Conservation (phyloP, 2,329 filamentous ascomycete species). For the Akanthomyces lecanii region DNA sequence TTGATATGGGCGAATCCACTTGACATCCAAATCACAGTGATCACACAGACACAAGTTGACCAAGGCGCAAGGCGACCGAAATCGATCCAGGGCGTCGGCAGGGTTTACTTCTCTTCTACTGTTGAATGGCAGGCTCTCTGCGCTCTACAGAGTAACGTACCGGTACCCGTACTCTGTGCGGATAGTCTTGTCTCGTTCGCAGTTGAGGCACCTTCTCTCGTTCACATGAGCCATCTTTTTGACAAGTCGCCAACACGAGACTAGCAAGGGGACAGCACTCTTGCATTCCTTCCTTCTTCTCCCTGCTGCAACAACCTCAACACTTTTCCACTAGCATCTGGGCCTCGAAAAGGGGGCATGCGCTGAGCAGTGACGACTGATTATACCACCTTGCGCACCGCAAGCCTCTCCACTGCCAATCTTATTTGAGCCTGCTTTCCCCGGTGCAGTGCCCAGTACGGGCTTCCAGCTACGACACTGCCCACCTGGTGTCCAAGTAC, state of each 20-base stretch:
- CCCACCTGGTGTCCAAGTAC: not conserved
- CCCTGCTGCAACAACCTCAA: not conserved
- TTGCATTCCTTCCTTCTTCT: no score
- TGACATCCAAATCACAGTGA: not conserved
- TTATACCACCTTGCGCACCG: not conserved
- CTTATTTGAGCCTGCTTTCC: constrained; percentile 3
- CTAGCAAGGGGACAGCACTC: no score
- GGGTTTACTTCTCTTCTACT: not conserved
- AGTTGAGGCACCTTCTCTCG: no score
- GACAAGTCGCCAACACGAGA: no score
- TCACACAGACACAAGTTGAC: not conserved
- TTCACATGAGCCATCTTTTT: no score
- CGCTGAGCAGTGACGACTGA: not conserved
- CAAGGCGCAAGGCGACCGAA: not conserved
- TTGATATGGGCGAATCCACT: constrained; percentile 1
- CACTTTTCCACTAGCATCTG: not conserved
- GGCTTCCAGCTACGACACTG: not conserved
- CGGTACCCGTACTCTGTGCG: no score
- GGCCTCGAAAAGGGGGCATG: not conserved
- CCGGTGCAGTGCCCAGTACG: not conserved
- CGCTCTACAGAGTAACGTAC: no score
- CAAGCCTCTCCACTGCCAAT: constrained; percentile 13
- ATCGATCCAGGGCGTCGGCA: not conserved
- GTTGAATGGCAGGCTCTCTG: no score
- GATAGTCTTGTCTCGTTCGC: no score